Evolutionary conservation across 2,329 filamentous ascomycete species (phyloP).

Genomic region (Xylariaceae sp.): DNA sequence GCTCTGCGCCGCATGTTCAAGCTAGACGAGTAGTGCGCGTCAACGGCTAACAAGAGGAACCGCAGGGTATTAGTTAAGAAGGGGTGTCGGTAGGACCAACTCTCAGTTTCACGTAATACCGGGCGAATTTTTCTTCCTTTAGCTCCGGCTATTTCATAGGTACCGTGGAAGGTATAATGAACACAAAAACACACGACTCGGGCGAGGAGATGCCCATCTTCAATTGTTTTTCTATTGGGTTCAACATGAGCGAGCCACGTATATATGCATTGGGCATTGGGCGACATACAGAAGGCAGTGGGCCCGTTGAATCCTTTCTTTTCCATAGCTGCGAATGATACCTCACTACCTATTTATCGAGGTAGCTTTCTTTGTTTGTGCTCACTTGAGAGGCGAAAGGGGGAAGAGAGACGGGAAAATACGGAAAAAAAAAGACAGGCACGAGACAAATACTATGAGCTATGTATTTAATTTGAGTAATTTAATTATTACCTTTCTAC

Average conservation of each 20-base stretch:
- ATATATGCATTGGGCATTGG: not conserved
- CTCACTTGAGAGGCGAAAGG: not conserved
- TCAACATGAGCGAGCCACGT: no score
- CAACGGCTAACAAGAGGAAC: slow-evolving; percentile 22
- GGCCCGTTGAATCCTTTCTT: not conserved
- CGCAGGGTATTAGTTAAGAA: slow-evolving; percentile 34
- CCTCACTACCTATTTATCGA: not conserved
- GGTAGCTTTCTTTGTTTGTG: slow-evolving; percentile 4
- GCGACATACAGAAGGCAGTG: not conserved
- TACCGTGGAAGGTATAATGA: not conserved
- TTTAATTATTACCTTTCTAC: not conserved
- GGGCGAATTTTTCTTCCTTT: not conserved
- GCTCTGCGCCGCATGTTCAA: slow-evolving; percentile 63
- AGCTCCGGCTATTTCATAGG: not conserved
- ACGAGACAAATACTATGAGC: not conserved
- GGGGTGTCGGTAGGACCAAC: slow-evolving; percentile 3
- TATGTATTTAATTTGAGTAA: slow-evolving; percentile 11
- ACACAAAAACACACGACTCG: not conserved
- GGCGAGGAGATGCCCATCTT: not conserved
- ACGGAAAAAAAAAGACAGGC: not conserved
- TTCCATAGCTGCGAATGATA: slow-evolving; percentile 11
- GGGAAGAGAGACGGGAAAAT: not conserved
- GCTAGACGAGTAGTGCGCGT: slow-evolving; percentile 55
- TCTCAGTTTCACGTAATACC: not conserved
- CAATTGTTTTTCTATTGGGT: not conserved